phyloP scores from a whole-genome alignment of 2,329 filamentous ascomycete genomes.

The Lachnellula hyalina region DNA sequence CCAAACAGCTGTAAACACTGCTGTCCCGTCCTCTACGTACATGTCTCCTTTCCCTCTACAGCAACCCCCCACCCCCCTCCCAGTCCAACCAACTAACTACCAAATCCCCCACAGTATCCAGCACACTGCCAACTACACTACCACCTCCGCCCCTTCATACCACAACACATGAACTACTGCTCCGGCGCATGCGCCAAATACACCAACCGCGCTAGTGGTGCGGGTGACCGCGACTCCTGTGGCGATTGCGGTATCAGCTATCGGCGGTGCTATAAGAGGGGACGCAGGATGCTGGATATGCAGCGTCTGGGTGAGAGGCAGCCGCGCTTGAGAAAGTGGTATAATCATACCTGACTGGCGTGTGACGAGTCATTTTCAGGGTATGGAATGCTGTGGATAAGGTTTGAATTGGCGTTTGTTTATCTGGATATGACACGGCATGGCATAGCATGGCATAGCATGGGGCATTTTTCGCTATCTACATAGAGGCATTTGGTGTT shows the following conservation, averaged over 20 bases:
- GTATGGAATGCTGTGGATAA: not conserved
- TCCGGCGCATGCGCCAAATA: slow-evolving; percentile 8
- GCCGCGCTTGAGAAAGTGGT: not conserved
- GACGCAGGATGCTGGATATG: not conserved
- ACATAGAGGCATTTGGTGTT: not conserved
- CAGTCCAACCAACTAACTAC: not conserved
- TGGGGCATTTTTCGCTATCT: not conserved
- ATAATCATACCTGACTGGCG: not conserved
- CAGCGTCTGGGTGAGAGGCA: not conserved
- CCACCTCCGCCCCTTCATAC: slow-evolving; percentile 21
- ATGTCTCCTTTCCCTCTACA: not conserved
- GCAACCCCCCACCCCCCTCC: not conserved
- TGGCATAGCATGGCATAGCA: not conserved
- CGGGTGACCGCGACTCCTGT: not conserved
- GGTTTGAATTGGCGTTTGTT: not conserved
- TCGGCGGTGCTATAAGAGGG: not conserved
- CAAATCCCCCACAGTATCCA: slow-evolving; percentile 7
- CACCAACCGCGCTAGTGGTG: not conserved
- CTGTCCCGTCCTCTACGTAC: slow-evolving; percentile 19
- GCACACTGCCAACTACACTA: slow-evolving; percentile 27
- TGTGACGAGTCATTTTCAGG: not conserved
- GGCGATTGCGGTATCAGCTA: not conserved
- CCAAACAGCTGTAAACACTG: slow-evolving; percentile 20
- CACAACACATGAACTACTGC: slow-evolving; percentile 15
- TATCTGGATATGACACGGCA: not conserved